Conservation (phyloP, 2,329 filamentous ascomycete genomes). For the Verticillium longisporum region DNA sequence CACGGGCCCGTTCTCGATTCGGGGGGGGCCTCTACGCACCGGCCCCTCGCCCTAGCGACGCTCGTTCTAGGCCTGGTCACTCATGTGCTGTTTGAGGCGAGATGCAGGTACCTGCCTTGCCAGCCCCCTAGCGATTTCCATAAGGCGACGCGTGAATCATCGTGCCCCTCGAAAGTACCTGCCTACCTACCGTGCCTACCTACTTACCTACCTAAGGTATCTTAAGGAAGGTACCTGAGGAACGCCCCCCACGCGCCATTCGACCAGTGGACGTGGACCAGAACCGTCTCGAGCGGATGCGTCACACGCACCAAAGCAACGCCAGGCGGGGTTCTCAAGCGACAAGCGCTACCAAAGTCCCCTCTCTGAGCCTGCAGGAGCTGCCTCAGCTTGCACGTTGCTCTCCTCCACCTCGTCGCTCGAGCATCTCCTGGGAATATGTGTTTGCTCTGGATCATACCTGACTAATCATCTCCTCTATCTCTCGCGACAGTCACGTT, state of each 20-base stretch:
- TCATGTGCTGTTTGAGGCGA: background rate
- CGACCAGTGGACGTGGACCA: no score
- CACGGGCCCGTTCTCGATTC: background rate
- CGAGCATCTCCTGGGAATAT: background rate
- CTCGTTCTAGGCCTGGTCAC: background rate
- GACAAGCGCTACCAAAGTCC: no score
- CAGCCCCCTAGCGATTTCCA: background rate
- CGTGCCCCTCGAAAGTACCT: background rate
- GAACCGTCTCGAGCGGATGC: no score
- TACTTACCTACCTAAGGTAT: no score
- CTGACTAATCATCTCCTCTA: background rate
- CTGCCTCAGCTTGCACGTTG: no score
- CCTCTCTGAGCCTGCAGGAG: no score
- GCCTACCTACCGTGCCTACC: no score
- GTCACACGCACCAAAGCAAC: no score
- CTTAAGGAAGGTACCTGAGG: no score
- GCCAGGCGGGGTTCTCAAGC: no score
- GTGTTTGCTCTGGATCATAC: no score
- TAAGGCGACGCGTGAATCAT: background rate
- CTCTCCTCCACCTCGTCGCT: background rate
- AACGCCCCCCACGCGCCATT: no score
- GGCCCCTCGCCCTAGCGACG: background rate
- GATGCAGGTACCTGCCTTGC: background rate
- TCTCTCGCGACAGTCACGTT: background rate
- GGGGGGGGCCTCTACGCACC: background rate